These are phyloP conservation scores for Mortierella sp. DNA, from an alignment of 371 early-diverging fungal genomes.

Conservation along the genomic window DNA sequence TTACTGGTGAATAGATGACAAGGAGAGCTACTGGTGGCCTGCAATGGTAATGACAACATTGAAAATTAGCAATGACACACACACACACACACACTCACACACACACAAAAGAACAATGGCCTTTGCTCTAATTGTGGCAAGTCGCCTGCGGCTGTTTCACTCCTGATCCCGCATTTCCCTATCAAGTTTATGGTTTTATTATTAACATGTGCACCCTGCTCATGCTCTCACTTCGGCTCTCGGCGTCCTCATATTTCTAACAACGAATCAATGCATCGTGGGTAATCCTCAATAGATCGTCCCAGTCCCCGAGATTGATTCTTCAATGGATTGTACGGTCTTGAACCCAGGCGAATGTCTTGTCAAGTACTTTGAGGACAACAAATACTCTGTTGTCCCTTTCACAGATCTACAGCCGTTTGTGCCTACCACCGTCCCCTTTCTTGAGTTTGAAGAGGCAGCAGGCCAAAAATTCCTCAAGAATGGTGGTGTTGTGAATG, in stretches of 20 bases:
- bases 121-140: background rate
- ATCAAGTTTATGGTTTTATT: slow-evolving; percentile 26
- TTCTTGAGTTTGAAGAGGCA: slow-evolving; percentile 40
- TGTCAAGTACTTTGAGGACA: slow-evolving; percentile 61
- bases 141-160: slow-evolving; percentile 1
- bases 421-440: slow-evolving; percentile 51
- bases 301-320: slow-evolving; percentile 64
- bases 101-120: too few relatives aligned
- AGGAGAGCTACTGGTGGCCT: slow-evolving; percentile 58
- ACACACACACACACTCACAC: too few relatives aligned
- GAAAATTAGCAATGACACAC: background rate
- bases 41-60: slow-evolving; percentile 45
- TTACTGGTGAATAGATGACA: slow-evolving; percentile 35
- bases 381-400: slow-evolving; percentile 54
- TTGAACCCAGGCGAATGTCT: slow-evolving; percentile 56
- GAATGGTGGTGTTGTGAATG: slow-evolving; percentile 61
- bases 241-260: slow-evolving; percentile 2
- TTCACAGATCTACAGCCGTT: slow-evolving; percentile 53
- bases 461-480: slow-evolving; percentile 58
- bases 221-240: slow-evolving; percentile 4
- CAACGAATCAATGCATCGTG: slow-evolving; percentile 14
- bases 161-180: slow-evolving; percentile 25
- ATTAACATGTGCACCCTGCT: slow-evolving; percentile 28
- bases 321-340: slow-evolving; percentile 60
- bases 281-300: slow-evolving; percentile 59